Percentiles rank a stretch among this genome's conserved stretches.
Conservation (phyloP, 352 stramenopile species). For the Thraustochytrium sp. region DNA sequence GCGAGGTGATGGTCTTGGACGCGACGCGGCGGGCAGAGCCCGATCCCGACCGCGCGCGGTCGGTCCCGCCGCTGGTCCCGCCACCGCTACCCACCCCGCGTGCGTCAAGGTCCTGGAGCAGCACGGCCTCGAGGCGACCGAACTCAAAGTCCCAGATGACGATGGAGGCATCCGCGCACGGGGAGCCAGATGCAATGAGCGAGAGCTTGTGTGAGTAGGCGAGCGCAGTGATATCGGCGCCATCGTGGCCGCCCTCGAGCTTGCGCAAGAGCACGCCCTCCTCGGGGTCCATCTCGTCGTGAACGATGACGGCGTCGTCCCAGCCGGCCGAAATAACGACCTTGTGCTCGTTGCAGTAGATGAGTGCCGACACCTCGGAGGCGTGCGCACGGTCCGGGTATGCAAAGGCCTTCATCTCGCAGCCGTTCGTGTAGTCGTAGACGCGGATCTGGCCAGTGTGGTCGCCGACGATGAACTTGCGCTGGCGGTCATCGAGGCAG, state of each 20-base stretch:
- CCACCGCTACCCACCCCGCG: not conserved
- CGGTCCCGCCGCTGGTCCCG: not conserved
- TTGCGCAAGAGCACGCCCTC: slow-evolving; percentile 64
- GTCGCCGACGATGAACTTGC: slow-evolving; percentile 75
- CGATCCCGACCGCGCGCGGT: slow-evolving; percentile 57
- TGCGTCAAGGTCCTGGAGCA: not conserved
- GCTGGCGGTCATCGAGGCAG: slow-evolving; percentile 68
- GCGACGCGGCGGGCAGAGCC: slow-evolving; percentile 47
- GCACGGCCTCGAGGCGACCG: slow-evolving; percentile 53
- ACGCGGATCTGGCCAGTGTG: slow-evolving; percentile 67
- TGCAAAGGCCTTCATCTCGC: slow-evolving; percentile 73
- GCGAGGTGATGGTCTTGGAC: slow-evolving; percentile 58
- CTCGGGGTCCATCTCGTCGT: slow-evolving; percentile 74
- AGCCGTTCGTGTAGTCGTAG: slow-evolving; percentile 77
- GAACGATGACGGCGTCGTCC: slow-evolving; percentile 70
- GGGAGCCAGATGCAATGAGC: slow-evolving; percentile 65
- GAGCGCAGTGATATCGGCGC: slow-evolving; percentile 67
- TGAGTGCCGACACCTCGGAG: slow-evolving; percentile 66
- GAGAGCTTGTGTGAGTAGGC: slow-evolving; percentile 66
- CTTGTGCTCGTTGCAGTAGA: slow-evolving; percentile 74
- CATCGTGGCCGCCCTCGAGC: slow-evolving; percentile 63
- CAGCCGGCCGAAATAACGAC: slow-evolving; percentile 70
- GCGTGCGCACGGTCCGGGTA: slow-evolving; percentile 64
- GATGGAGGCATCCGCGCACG: slow-evolving; percentile 58
- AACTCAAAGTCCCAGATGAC: slow-evolving; percentile 80